Conservation (phyloP, 1,139 yeast species). For the Debaryomyces robertsiae region DNA sequence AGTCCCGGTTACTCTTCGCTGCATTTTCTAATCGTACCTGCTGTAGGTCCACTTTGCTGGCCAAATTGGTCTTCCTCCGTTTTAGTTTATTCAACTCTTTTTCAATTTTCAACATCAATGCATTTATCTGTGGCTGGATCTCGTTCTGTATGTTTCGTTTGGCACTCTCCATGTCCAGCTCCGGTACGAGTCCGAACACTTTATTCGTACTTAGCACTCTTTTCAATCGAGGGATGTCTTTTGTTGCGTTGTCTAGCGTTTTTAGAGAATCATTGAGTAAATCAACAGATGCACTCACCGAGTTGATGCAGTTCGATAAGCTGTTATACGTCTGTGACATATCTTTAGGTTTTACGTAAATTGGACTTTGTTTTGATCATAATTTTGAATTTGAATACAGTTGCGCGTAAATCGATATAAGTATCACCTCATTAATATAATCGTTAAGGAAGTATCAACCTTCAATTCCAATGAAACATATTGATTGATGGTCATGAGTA, state of each 20-base stretch:
- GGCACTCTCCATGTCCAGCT: conserved; percentile 43
- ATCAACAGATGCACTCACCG: conserved; percentile 34
- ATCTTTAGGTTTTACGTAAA: not conserved
- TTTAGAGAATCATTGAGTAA: conserved; percentile 34
- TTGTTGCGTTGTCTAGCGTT: conserved; percentile 34
- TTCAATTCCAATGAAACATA: not conserved
- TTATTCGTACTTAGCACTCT: conserved; percentile 37
- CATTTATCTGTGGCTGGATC: conserved; percentile 39
- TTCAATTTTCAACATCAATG: conserved; percentile 33
- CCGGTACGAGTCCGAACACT: conserved; percentile 47
- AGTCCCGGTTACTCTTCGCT: conserved; percentile 14
- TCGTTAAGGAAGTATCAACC: not conserved
- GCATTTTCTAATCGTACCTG: conserved; percentile 35
- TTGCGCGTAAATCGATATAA: conserved; percentile 5
- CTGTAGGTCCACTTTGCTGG: conserved; percentile 36
- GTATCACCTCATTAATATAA: not conserved
- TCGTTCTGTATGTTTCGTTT: conserved; percentile 32
- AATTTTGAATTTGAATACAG: not conserved
- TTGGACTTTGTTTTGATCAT: conserved; percentile 5
- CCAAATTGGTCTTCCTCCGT: conserved; percentile 29
- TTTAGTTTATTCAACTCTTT: conserved; percentile 33
- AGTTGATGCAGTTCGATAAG: conserved; percentile 29
- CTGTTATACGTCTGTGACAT: conserved; percentile 20
- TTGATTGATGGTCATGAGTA: conserved; percentile 15
- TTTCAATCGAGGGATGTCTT: conserved; percentile 36